Evolutionary conservation across 1,139 yeast genomes (phyloP).

Genomic region (Yamadazyma triangularis): DNA sequence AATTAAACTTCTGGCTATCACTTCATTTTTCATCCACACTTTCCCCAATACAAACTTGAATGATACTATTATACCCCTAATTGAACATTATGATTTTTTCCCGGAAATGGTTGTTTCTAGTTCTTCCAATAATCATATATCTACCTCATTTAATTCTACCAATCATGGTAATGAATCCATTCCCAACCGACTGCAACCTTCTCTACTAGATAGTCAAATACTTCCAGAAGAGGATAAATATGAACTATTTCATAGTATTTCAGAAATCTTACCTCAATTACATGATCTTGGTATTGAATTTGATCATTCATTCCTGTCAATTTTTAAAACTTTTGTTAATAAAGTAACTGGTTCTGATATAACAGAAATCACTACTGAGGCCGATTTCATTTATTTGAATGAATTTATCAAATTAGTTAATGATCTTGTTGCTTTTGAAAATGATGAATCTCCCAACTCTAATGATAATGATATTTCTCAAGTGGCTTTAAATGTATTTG

Average conservation of each 20-base stretch:
- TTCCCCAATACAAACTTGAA: too few species aligned
- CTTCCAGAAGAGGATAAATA: conserved; percentile 2
- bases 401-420: conserved; percentile 19
- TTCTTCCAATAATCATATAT: background rate
- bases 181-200: background rate
- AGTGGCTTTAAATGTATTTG: conserved; percentile 18
- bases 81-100: background rate
- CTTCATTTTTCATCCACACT: too few species aligned
- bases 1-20: background rate
- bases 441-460: conserved; percentile 18
- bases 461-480: conserved; percentile 18
- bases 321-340: conserved; percentile 20
- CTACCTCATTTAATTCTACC: background rate
- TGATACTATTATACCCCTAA: too few species aligned
- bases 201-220: too few species aligned
- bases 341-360: conserved; percentile 15
- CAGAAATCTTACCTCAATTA: conserved; percentile 22
- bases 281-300: conserved; percentile 27
- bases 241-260: conserved; percentile 8
- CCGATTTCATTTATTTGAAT: conserved; percentile 21
- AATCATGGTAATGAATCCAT: background rate
- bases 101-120: background rate
- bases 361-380: conserved; percentile 14
- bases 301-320: conserved; percentile 18
- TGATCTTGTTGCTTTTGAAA: conserved; percentile 26